Evolutionary conservation across 2,329 filamentous ascomycete genomes (phyloP), one percentile per base, ranked within the genome.

Genomic region (Westerdykella sp.): DNA sequence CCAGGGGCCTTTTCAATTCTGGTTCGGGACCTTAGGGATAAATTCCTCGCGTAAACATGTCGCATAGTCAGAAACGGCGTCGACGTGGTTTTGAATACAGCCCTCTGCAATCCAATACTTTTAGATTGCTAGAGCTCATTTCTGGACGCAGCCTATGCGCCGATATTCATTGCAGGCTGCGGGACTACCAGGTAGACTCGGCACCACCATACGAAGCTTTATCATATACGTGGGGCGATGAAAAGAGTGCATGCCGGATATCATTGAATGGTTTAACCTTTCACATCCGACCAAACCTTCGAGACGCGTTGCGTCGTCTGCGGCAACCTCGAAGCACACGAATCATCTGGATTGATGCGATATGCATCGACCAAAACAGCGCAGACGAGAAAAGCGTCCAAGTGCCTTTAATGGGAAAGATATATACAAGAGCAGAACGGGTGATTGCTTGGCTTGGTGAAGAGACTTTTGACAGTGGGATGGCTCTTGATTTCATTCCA

Each of bases 401-500:
- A 31, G 43, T 50, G 10, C 38, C 43, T 2, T 30, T 50, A 12
- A 44, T 50, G 37, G 31, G 36, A 6, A 32, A 37, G n/a, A 44
- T 50, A 7, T 50, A 46, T 28, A 25, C 38, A 6, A 28, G 37
- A 13, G 38, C 37, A 18, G 38, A 43, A 12, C 13, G 15, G 14
- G 37, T 43, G 6, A 35, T 41, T 22, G 41, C 35, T 4, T 47
- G 39, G 37, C 22, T 47, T 4, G 66, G 64, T 1, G 40, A 37
- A n/a, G 36, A 34, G 32, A 37, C 11, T 4, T 34, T 34, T 34
- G 32, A 34, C 16, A 34, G 32, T 34, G 32, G 32, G 32, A 34
- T 34, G 32, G 32, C 32, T 34, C 13, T 34, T 16, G 32, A 34
- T 16, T 34, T 34, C 16, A 34, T 34, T 34, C 32, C 32, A 34